Conservation (phyloP, 768 basidiomycete species). For the Lactarius evosmus region DNA sequence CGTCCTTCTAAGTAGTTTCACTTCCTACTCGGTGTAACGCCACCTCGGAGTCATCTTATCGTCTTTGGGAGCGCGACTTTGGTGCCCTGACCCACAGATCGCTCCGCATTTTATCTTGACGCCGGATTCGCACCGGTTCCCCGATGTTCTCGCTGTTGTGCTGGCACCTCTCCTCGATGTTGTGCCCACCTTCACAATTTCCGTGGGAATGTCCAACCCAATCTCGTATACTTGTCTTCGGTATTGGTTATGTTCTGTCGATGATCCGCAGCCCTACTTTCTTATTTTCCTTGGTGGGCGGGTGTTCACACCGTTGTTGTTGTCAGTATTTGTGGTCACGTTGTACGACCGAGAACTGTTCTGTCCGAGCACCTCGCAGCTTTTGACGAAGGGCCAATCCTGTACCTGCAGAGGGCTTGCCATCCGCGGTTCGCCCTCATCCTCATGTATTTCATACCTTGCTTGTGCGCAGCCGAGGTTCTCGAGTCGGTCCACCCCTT, state of each 20-base stretch:
- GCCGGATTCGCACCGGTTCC: neutral
- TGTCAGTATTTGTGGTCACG: neutral
- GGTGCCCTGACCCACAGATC: slow-evolving; percentile 1
- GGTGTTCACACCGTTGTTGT: neutral
- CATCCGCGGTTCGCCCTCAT: slow-evolving; percentile 3
- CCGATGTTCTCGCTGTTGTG: neutral
- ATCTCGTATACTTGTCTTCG: neutral
- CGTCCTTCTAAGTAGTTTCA: neutral
- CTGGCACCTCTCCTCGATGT: neutral
- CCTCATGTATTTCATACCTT: slow-evolving; percentile 4
- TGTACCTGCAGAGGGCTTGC: slow-evolving; percentile 12
- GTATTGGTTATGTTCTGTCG: neutral
- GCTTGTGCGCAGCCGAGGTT: slow-evolving; percentile 4
- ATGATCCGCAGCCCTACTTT: slow-evolving; percentile 2
- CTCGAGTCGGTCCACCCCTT: neutral
- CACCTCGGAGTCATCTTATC: slow-evolving; percentile 8
- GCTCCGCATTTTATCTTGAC: neutral
- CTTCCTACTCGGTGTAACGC: neutral
- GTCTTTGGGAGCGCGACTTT: slow-evolving; percentile 3
- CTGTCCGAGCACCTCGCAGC: slow-evolving; percentile 18
- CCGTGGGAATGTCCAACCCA: neutral
- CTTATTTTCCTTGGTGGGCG: neutral
- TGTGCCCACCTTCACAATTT: neutral
- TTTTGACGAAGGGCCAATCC: neutral
- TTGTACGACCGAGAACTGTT: neutral